Percentiles rank a stretch among this genome's conserved stretches.
Conservation (phyloP, 1,284 basidiomycete species). For the Bjerkandera adusta region DNA sequence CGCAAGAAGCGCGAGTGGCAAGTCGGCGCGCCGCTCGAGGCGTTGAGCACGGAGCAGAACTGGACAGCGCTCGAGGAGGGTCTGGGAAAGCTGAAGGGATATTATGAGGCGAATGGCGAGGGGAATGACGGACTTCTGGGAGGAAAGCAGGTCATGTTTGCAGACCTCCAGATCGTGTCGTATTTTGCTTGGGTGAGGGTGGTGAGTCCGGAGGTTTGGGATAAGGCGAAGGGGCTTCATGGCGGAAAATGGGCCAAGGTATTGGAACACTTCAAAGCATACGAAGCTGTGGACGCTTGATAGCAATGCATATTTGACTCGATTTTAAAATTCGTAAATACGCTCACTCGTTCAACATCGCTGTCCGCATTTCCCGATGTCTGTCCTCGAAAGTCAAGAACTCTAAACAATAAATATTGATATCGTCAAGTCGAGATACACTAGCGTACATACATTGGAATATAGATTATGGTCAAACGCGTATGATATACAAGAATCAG, state of each 20-base stretch:
- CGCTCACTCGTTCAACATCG: not conserved
- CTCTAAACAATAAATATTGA: no score
- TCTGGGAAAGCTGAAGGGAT: slow-evolving; percentile 28
- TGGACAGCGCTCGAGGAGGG: slow-evolving; percentile 34
- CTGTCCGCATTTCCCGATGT: not conserved
- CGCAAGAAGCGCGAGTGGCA: slow-evolving; percentile 30
- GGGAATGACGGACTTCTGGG: slow-evolving; percentile 25
- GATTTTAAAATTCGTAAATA: not conserved
- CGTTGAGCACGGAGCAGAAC: slow-evolving; percentile 26
- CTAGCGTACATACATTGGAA: no score
- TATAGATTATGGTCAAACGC: no score
- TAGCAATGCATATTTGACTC: no score
- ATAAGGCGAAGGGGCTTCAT: slow-evolving; percentile 32
- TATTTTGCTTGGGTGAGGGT: slow-evolving; percentile 30
- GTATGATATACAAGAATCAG: no score
- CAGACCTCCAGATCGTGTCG: slow-evolving; percentile 34
- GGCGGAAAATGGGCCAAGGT: slow-evolving; percentile 37
- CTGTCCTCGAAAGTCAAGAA: no score
- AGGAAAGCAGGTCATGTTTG: slow-evolving; percentile 31
- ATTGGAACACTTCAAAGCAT: slow-evolving; percentile 32
- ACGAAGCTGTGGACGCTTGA: slow-evolving; percentile 20
- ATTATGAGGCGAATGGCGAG: slow-evolving; percentile 30
- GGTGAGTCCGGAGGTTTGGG: slow-evolving; percentile 35
- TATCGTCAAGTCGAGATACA: no score
- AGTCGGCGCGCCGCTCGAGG: slow-evolving; percentile 35